Evolutionary conservation across 371 early-diverging fungal genomes (phyloP).

Genomic region (Syncephalastrum contaminatum): DNA sequence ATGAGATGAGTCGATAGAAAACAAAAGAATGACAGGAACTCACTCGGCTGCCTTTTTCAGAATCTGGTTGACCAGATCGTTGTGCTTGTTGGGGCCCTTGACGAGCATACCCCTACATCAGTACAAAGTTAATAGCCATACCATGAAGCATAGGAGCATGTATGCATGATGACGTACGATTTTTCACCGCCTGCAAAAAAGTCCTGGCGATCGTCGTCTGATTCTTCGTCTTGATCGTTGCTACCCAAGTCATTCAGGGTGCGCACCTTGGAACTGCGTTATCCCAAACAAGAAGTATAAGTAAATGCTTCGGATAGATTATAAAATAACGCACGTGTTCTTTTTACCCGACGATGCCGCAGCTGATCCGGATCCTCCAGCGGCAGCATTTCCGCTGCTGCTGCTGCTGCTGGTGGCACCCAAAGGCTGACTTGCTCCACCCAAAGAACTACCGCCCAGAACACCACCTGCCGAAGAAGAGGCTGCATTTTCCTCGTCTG

Average conservation of each 20-base stretch:
- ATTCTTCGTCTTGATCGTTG: constrained; percentile 46
- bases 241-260: constrained; percentile 59
- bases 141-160: too few species aligned
- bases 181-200: constrained; percentile 88
- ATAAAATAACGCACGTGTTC: too few species aligned
- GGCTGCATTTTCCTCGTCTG: too few species aligned
- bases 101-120: constrained; percentile 61
- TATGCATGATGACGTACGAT: constrained; percentile 51
- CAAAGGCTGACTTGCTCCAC: too few species aligned
- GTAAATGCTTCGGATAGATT: too few species aligned
- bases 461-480: too few species aligned
- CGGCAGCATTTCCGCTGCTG: too few species aligned
- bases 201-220: constrained; percentile 69
- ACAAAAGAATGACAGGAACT: constrained; percentile 10
- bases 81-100: constrained; percentile 68
- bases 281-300: too few species aligned
- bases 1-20: background rate
- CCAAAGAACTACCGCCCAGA: too few species aligned
- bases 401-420: too few species aligned
- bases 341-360: too few species aligned
- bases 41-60: constrained; percentile 80
- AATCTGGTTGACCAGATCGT: constrained; percentile 73
- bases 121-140: background rate
- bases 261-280: constrained; percentile 52
- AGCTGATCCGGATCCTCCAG: too few species aligned